These are phyloP conservation scores for Psilocybe subaeruginosa DNA, from an alignment of 768 basidiomycete genomes.

Conservation along the genomic window DNA sequence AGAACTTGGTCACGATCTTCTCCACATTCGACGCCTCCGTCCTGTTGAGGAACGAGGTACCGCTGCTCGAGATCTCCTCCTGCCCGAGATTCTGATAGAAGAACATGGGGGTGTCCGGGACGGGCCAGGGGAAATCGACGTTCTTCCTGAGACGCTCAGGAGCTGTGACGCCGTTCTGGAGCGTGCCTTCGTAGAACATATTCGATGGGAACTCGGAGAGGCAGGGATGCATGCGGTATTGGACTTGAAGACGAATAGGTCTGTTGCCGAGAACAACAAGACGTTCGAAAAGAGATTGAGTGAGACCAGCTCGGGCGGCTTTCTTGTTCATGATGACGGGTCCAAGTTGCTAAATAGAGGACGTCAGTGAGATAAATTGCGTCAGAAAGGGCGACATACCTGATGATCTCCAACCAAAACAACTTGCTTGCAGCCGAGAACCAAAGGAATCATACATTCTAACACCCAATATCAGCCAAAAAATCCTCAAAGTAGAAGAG, in stretches of 20 bases:
- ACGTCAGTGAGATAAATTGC: neutral
- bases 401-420: slow-evolving; percentile 97
- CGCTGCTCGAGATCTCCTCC: slow-evolving; percentile 98
- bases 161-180: slow-evolving; percentile 99
- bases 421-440: slow-evolving; percentile 97
- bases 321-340: slow-evolving; percentile 99
- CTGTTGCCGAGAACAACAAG: slow-evolving; percentile 94
- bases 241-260: slow-evolving; percentile 97
- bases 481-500: neutral
- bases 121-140: slow-evolving; percentile 99
- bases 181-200: slow-evolving; percentile 99
- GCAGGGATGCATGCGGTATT: slow-evolving; percentile 99
- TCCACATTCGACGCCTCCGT: slow-evolving; percentile 99
- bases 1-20: slow-evolving; percentile 99
- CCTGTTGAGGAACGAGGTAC: slow-evolving; percentile 98
- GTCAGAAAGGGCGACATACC: slow-evolving; percentile 29
- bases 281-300: slow-evolving; percentile 97
- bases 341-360: slow-evolving; percentile 78
- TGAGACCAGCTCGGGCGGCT: slow-evolving; percentile 97
- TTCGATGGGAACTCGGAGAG: slow-evolving; percentile 99
- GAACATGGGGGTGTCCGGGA: slow-evolving; percentile 98
- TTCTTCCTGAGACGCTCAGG: slow-evolving; percentile 97
- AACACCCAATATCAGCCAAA: slow-evolving; percentile 19
- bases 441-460: slow-evolving; percentile 99
- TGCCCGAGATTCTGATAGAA: slow-evolving; percentile 99